Evolutionary conservation across 192 early-diverging fungal genomes (phyloP), one percentile per base, ranked within the genome.

Genomic region (Podochytrium sp.): DNA sequence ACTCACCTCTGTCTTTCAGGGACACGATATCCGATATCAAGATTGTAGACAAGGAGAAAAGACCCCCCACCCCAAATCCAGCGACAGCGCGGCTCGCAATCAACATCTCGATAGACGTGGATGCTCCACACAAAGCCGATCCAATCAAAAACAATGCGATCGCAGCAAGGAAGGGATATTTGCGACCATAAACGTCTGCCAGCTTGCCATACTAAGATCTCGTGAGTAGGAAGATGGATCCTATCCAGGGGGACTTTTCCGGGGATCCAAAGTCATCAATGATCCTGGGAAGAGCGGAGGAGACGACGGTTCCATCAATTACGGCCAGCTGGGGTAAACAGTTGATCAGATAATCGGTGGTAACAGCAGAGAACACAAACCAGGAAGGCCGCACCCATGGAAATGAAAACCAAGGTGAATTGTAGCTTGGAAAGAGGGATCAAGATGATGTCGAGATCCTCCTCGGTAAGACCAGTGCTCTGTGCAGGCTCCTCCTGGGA

Each of bases 151-250:
- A 97, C 20, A 94, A 69, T 37, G 82, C 60, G 38, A 93, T 86
- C 0, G 92, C 90, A 23, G 85, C 79, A 0, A 94, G 76, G 29
- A 96, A 84, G 18, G 87, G 85, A 32, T 76, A 59, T 66, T 93
- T 90, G 20, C 93, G 87, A 29, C 94, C 95, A 80, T 96, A 90
- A 71, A 96, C 95, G 69, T 96, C 95, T 40, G 92, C 87, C 64
- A 96, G 84, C 65, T 91, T 90, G 58, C 89, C 93, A n/a, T n/a
- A n/a, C n/a, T n/a, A n/a, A n/a, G n/a, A n/a, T n/a, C n/a, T n/a
- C n/a, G n/a, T n/a, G n/a, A 74, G 62, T 41, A 82, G 49, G 35
- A 37, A 74, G 66, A 0, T 87, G 81, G 43, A 94, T 12, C 90
- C 90, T 40, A 98, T 86, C 96, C 96, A 98, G 14, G 90, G 79